Base-by-base conservation (phyloP, 805 yeast genomes). In the Wickerhamia fluorescens region DNA sequence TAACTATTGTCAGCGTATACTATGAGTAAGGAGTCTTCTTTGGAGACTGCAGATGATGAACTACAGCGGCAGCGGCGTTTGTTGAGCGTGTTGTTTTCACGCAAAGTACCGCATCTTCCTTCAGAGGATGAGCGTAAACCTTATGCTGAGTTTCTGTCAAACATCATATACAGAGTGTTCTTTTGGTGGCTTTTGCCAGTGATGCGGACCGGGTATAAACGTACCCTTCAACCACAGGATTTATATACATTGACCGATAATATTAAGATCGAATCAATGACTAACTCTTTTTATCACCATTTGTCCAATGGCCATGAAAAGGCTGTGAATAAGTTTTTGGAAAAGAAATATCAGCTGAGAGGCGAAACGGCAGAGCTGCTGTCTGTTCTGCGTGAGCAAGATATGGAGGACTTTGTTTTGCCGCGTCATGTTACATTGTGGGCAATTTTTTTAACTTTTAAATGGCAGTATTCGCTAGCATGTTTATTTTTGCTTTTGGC, bases 161-260 rank as follows among this genome's bases (percentile, higher is more conserved):
- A 66, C 30, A 23, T 51, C 16, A 5, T 75, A 7, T 61, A 66
- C 9, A 55, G 55, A 39, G 26, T 63, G 0, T 70, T 75, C 41
- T 75, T 80, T 48, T 67, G 78, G 73, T 83, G 89, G 88, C 52
- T 82, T 25, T 43, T 55, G 15, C 87, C 87, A 0, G 42, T 82
- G 23, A 53, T 83, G 61, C 56, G 53, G 10, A 69, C 71, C 6
- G 92, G 94, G 5, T 82, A 82, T 51, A 78, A 74, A 49, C 64
- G 92, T 45, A 79, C 88, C 0, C 53, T 83, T 25, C 71, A 70
- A 24, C 75, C 80, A 2, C 67, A 71, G 27, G 92, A 83, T 52
- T 47, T 81, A 39, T 81, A 37, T 39, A 38, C 33, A 13, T 46
- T 63, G 21, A 43, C 53, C 11, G 62, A 59, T 19, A 56, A 56